Base-by-base conservation (phyloP, 2,329 filamentous ascomycete species). In the Aquanectria penicillioides region DNA sequence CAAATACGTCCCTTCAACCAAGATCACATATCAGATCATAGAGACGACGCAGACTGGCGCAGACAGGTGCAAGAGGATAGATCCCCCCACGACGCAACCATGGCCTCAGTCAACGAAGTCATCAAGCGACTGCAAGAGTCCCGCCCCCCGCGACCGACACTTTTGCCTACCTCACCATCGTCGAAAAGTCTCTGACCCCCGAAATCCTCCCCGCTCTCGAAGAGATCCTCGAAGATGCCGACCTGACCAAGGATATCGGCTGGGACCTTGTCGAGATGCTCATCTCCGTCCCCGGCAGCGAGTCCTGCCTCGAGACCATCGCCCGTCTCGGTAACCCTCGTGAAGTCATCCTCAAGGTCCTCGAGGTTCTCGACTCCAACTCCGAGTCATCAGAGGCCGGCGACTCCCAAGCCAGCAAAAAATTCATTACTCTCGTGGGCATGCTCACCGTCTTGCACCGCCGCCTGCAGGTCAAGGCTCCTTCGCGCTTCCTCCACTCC, bases 231-330 rank as follows among this genome's bases (percentile, higher is more conserved):
- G 86, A 90, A 73, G 87, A 92, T 80, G 80, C 82, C 9, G 81
- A 85, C 57, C 79, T 94, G 55, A 92, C 90, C 3, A 85, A 85
- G 59, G 89, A 92, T 55, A 93, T 94, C 68, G 92, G 92, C 46
- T 95, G 92, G 92, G 92, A 95, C 73, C 78, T 94, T 48, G 89
- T 95, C 18, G 89, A 91, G 71, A 86, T 92, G 69, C 83, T 95
- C 5, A 81, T 93, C 20, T 82, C 86, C 29, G 77, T 93, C 5
- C 82, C 90, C 2, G 86, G 83, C 11, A 89, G 88, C n/a, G 87
- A 90, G 65, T 75, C 82, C 41, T 93, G 91, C 71, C 80, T 94
- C 13, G 85, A 89, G 71, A 90, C 89, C 25, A 88, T 94, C 49
- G 91, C 91, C 26, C 85, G 88, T 20, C 81, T 93, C 33, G 92